Conservation (phyloP, 148 eudicot genomes). For the Euryodendron excelsum region DNA sequence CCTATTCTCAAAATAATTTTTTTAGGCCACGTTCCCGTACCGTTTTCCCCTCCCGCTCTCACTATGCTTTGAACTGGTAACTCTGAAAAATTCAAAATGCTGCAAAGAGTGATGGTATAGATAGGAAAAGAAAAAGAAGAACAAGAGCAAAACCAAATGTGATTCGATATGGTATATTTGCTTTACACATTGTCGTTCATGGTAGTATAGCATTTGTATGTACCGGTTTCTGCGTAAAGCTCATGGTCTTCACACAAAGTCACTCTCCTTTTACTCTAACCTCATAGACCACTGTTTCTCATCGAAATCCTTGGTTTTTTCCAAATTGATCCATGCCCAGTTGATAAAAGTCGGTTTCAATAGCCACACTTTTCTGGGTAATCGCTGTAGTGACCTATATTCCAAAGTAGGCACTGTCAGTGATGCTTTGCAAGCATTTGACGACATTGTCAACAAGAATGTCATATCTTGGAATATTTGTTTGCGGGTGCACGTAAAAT, state of each 20-base stretch:
- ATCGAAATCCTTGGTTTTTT: conserved; percentile 35
- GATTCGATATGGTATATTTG: not conserved
- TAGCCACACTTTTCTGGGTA: conserved; percentile 59
- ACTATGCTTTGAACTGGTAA: too few species aligned
- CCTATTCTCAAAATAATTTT: too few species aligned
- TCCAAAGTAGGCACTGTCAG: conserved; percentile 23
- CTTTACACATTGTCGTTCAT: not conserved
- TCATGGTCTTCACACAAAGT: conserved; percentile 26
- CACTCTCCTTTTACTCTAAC: conserved; percentile 43
- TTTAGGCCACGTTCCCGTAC: too few species aligned
- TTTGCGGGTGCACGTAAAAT: conserved; percentile 41
- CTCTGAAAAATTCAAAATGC: not conserved
- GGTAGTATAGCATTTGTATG: conserved; percentile 34
- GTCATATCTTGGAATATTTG: conserved; percentile 66
- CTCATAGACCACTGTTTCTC: conserved; percentile 51
- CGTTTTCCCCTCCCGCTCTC: too few species aligned
- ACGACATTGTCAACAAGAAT: conserved; percentile 56
- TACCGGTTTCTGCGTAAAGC: conserved; percentile 30
- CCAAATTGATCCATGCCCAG: conserved; percentile 58
- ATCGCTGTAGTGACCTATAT: conserved; percentile 67
- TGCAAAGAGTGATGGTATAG: not conserved
- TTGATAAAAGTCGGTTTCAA: conserved; percentile 65
- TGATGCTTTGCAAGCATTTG: conserved; percentile 49
- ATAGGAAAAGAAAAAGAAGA: not conserved
- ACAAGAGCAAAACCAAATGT: not conserved